Evolutionary conservation across 352 stramenopile species (phyloP).

Genomic region (Elongisporangium undulatum): DNA sequence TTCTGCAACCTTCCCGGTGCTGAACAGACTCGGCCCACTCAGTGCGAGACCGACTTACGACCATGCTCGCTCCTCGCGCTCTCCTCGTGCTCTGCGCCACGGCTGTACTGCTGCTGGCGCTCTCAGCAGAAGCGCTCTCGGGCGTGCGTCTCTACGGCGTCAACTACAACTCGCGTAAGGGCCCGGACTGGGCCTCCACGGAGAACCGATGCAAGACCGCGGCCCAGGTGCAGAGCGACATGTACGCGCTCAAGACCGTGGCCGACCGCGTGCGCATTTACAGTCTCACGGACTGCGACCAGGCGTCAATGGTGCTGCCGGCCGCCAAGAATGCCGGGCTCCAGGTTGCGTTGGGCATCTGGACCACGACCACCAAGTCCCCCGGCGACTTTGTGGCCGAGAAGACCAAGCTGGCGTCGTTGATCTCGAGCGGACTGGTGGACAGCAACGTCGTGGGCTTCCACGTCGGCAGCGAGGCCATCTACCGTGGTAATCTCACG

Average conservation of each 20-base stretch:
- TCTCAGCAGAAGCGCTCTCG: constrained; percentile 25
- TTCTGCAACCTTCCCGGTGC: not conserved
- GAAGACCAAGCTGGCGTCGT: constrained; percentile 29
- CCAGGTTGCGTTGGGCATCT: constrained; percentile 61
- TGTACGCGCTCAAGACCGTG: constrained; percentile 37
- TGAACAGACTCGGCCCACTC: too few species aligned
- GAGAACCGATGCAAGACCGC: constrained; percentile 40
- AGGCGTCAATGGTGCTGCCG: constrained; percentile 35
- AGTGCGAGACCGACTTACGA: too few species aligned
- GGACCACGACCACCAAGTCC: constrained; percentile 44
- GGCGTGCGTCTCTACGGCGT: constrained; percentile 52
- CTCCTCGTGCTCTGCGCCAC: not conserved
- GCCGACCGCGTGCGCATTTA: constrained; percentile 66
- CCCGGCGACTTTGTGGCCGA: constrained; percentile 37
- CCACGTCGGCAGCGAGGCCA: constrained; percentile 58
- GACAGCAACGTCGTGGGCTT: constrained; percentile 47
- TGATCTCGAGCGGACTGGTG: constrained; percentile 38
- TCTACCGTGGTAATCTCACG: constrained; percentile 61
- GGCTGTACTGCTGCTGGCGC: constrained; percentile 10
- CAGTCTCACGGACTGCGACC: constrained; percentile 51
- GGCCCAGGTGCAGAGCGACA: constrained; percentile 44
- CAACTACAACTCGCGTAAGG: constrained; percentile 74
- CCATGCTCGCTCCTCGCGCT: not conserved
- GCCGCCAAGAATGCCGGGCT: constrained; percentile 40
- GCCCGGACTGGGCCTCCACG: constrained; percentile 34